These are phyloP conservation scores for Suillus brevipes DNA, from an alignment of 768 basidiomycete species.

Conservation along the genomic window DNA sequence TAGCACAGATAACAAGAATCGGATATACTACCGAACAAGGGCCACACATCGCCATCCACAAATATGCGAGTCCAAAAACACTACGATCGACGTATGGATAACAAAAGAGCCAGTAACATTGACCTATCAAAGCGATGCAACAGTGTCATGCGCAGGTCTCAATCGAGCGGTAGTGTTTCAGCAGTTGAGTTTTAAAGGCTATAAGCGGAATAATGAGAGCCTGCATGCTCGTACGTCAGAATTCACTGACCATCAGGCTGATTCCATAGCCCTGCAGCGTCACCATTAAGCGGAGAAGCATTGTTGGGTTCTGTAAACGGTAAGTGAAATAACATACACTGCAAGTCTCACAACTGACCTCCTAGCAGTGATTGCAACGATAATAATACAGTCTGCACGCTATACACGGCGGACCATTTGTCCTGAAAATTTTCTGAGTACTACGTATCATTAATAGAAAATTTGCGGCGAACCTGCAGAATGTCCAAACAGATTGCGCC, in stretches of 20 bases:
- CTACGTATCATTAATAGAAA: neutral
- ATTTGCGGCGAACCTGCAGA: slow-evolving; percentile 61
- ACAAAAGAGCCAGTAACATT: slow-evolving; percentile 1
- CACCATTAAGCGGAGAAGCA: slow-evolving; percentile 84
- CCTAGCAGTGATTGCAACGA: slow-evolving; percentile 88
- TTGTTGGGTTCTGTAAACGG: slow-evolving; percentile 79
- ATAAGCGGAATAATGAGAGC: slow-evolving; percentile 5
- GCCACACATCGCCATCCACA: slow-evolving; percentile 17
- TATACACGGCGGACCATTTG: slow-evolving; percentile 93
- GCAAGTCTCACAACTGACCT: slow-evolving; percentile 47
- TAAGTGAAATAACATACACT: slow-evolving; percentile 1
- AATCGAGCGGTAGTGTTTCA: slow-evolving; percentile 68
- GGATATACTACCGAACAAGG: slow-evolving; percentile 8
- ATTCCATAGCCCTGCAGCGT: slow-evolving; percentile 82
- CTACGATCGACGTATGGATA: slow-evolving; percentile 4
- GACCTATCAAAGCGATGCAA: slow-evolving; percentile 9
- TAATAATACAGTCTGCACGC: slow-evolving; percentile 85
- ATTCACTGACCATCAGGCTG: slow-evolving; percentile 55
- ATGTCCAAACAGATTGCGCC: slow-evolving; percentile 88
- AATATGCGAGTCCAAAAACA: slow-evolving; percentile 8
- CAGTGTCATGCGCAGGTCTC: slow-evolving; percentile 36
- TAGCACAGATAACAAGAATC: slow-evolving; percentile 14
- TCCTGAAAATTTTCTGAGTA: slow-evolving; percentile 46
- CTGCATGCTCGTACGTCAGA: neutral
- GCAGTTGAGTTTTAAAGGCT: slow-evolving; percentile 74